These are phyloP conservation scores for Glonium stellatum DNA, from an alignment of 495 filamentous ascomycete species.

Conservation along the genomic window DNA sequence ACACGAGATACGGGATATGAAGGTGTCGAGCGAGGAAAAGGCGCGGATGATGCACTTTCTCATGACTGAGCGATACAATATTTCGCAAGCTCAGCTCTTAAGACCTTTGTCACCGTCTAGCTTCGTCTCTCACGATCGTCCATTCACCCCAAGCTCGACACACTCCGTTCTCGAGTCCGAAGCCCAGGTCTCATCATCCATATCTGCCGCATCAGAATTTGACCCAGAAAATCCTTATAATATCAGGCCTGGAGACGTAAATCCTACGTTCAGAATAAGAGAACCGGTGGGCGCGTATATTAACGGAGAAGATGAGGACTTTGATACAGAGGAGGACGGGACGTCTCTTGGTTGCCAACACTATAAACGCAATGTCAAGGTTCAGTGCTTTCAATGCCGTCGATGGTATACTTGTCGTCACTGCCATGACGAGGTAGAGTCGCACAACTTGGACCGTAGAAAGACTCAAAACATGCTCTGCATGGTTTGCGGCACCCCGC, in stretches of 20 bases:
- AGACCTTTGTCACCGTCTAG: slow-evolving; percentile 21
- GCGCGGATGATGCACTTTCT: slow-evolving; percentile 75
- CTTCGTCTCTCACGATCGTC: slow-evolving; percentile 25
- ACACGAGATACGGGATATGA: slow-evolving; percentile 61
- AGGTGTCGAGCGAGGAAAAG: slow-evolving; percentile 63
- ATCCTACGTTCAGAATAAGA: slow-evolving; percentile 58
- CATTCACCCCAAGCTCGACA: slow-evolving; percentile 27
- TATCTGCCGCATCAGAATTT: slow-evolving; percentile 32
- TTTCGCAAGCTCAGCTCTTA: not conserved
- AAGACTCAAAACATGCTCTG: slow-evolving; percentile 95
- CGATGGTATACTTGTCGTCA: slow-evolving; percentile 94
- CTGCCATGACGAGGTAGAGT: slow-evolving; percentile 83
- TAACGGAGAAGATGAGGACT: slow-evolving; percentile 38
- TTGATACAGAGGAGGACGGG: slow-evolving; percentile 27
- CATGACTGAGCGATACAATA: slow-evolving; percentile 67
- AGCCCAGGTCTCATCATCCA: slow-evolving; percentile 15
- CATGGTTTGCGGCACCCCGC: slow-evolving; percentile 87
- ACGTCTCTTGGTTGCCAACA: slow-evolving; percentile 74
- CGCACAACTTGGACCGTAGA: slow-evolving; percentile 71
- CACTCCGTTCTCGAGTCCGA: slow-evolving; percentile 24
- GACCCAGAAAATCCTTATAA: slow-evolving; percentile 52
- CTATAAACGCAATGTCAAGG: slow-evolving; percentile 91
- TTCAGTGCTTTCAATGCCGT: slow-evolving; percentile 83
- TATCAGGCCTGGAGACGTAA: slow-evolving; percentile 63
- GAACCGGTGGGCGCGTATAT: slow-evolving; percentile 37